These are phyloP conservation scores for Pyrus communis DNA, from an alignment of 306 rosid genomes.

Conservation along the genomic window DNA sequence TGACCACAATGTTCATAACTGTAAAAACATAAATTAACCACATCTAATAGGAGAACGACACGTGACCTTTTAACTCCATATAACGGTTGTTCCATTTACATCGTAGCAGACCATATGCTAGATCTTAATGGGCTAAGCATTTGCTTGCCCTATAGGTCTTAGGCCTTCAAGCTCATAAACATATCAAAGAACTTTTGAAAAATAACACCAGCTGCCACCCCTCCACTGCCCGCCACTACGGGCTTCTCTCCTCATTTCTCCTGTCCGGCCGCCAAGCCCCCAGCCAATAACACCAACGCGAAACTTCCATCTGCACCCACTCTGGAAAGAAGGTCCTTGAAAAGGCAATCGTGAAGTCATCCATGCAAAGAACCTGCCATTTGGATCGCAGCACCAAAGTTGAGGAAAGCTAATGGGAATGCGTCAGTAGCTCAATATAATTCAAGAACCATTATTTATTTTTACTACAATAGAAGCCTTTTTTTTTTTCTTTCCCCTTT, in stretches of 20 bases:
- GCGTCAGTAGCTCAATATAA: neutral
- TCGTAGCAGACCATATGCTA: too few relatives aligned
- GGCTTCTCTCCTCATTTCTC: neutral
- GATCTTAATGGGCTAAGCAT: too few relatives aligned
- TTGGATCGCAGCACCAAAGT: neutral
- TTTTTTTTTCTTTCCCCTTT: neutral
- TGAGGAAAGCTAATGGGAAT: neutral
- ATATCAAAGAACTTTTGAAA: neutral
- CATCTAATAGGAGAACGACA: too few relatives aligned
- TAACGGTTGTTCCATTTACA: too few relatives aligned
- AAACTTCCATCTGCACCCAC: neutral
- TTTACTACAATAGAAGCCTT: too few relatives aligned
- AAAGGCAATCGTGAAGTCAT: neutral
- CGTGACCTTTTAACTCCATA: too few relatives aligned
- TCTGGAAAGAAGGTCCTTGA: neutral
- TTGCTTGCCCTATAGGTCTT: too few relatives aligned
- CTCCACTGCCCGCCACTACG: neutral
- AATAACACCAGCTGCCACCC: neutral
- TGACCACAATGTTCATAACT: too few relatives aligned
- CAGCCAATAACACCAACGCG: neutral
- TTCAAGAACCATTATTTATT: too few relatives aligned
- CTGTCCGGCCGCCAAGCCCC: neutral
- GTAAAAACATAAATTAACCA: too few relatives aligned
- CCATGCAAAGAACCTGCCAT: neutral
- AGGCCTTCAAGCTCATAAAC: neutral